Conservation (phyloP, 2,329 filamentous ascomycete genomes). For the Fusarium foetens region DNA sequence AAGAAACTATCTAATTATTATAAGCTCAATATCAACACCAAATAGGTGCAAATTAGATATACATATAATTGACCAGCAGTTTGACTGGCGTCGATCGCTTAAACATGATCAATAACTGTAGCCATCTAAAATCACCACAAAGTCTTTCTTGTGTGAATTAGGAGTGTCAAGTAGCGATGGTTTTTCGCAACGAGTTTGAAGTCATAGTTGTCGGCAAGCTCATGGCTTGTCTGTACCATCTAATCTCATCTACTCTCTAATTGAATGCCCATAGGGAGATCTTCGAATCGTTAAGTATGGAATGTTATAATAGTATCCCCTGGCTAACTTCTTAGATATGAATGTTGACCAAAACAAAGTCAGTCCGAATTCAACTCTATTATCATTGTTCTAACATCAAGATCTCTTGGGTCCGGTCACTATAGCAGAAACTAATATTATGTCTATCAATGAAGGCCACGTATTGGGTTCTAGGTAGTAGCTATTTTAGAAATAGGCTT, state of each 20-base stretch:
- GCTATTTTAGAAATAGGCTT: accelerated
- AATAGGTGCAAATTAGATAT: background rate
- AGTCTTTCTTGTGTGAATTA: accelerated
- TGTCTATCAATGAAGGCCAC: too few relatives aligned
- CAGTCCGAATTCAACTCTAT: background rate
- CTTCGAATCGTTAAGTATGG: background rate
- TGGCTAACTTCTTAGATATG: background rate
- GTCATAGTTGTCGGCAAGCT: accelerated
- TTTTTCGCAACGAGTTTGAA: background rate
- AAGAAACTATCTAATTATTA: background rate
- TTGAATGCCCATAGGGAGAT: background rate
- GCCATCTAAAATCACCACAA: accelerated
- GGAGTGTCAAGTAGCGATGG: accelerated
- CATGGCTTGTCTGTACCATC: background rate
- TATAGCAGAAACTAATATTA: accelerated
- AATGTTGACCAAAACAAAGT: background rate
- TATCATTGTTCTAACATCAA: too few relatives aligned
- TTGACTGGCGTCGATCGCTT: accelerated
- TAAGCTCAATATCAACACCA: background rate
- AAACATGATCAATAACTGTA: accelerated
- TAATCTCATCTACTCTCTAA: background rate
- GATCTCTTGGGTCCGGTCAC: background rate
- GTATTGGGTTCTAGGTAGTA: background rate
- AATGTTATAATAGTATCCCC: too few relatives aligned
- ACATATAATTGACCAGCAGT: background rate